Percentiles rank a stretch among this genome's conserved stretches.
Evolutionary conservation across 2,329 filamentous ascomycete species (phyloP).

Genomic region (Niveomyces coronatus): DNA sequence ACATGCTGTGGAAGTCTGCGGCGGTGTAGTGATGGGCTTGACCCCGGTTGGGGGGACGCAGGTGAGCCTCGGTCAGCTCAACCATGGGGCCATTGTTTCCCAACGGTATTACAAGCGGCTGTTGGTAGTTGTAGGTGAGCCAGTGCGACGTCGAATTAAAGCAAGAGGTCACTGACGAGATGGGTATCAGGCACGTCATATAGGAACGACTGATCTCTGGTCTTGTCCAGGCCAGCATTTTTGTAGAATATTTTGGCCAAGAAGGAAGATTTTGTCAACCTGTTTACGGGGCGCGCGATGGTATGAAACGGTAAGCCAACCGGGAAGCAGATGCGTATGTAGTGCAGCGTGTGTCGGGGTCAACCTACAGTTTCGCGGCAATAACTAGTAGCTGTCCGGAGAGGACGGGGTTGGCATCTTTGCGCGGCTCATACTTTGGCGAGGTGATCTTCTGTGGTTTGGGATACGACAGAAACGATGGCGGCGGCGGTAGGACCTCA

Average conservation of each 20-base stretch:
- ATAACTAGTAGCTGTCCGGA: slow-evolving; percentile 3
- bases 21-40: slow-evolving; percentile 54
- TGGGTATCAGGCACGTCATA: slow-evolving; percentile 34
- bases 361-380: slow-evolving; percentile 6
- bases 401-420: slow-evolving; percentile 7
- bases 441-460: slow-evolving; percentile 1
- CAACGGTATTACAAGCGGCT: slow-evolving; percentile 50
- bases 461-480: slow-evolving; percentile 7
- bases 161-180: slow-evolving; percentile 27
- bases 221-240: slow-evolving; percentile 49
- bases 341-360: not conserved
- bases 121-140: not conserved
- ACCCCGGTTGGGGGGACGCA: slow-evolving; percentile 29
- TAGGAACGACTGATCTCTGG: slow-evolving; percentile 37
- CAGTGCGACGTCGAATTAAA: slow-evolving; percentile 1
- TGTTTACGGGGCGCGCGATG: too few relatives aligned
- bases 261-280: slow-evolving; percentile 48
- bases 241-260: slow-evolving; percentile 58
- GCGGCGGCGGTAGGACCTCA: slow-evolving; percentile 1
- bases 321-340: not conserved
- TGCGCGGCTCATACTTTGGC: slow-evolving; percentile 5
- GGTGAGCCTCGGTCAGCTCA: slow-evolving; percentile 31
- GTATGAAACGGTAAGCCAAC: not conserved
- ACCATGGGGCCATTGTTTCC: slow-evolving; percentile 26
- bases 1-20: slow-evolving; percentile 68